Evolutionary conservation across 768 basidiomycete genomes (phyloP).

Genomic region (Agrocybe chaxingu): DNA sequence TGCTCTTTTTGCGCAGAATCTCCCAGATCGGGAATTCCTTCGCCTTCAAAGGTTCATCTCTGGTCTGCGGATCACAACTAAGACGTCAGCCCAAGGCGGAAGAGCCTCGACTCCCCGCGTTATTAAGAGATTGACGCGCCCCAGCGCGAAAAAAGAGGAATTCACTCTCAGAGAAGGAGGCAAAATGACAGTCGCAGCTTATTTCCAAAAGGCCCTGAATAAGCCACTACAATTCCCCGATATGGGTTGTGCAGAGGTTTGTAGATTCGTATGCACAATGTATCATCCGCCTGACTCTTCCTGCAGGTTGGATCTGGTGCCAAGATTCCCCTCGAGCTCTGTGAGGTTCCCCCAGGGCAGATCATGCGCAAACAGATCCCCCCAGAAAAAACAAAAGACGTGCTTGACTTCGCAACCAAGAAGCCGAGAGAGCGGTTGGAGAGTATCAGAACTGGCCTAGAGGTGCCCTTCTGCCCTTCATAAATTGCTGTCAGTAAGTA

Average conservation of each 20-base stretch:
- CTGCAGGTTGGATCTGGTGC: slow-evolving; percentile 63
- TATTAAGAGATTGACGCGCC: slow-evolving; percentile 54
- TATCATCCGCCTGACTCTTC: background rate
- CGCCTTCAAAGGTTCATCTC: slow-evolving; percentile 37
- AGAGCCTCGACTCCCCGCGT: slow-evolving; percentile 43
- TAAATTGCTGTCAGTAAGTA: background rate
- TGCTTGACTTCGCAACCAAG: slow-evolving; percentile 71
- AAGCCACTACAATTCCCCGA: slow-evolving; percentile 57
- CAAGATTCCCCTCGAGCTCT: slow-evolving; percentile 65
- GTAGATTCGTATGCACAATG: slow-evolving; percentile 12
- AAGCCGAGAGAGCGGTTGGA: slow-evolving; percentile 56
- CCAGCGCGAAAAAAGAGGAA: slow-evolving; percentile 48
- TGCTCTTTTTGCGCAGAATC: slow-evolving; percentile 30
- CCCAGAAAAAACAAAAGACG: slow-evolving; percentile 61
- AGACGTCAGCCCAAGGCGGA: slow-evolving; percentile 25
- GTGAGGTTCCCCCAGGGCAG: slow-evolving; percentile 61
- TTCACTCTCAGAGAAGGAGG: slow-evolving; percentile 61
- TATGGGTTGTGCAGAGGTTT: slow-evolving; percentile 65
- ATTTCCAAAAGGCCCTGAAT: slow-evolving; percentile 56
- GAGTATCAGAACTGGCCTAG: slow-evolving; percentile 55
- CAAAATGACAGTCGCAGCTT: slow-evolving; percentile 51
- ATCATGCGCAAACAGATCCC: slow-evolving; percentile 75
- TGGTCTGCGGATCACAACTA: slow-evolving; percentile 29
- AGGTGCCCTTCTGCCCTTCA: slow-evolving; percentile 28
- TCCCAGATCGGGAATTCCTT: slow-evolving; percentile 56